Conservation (phyloP, 2,329 filamentous ascomycete species). For the Dactylella cylindrospora region DNA sequence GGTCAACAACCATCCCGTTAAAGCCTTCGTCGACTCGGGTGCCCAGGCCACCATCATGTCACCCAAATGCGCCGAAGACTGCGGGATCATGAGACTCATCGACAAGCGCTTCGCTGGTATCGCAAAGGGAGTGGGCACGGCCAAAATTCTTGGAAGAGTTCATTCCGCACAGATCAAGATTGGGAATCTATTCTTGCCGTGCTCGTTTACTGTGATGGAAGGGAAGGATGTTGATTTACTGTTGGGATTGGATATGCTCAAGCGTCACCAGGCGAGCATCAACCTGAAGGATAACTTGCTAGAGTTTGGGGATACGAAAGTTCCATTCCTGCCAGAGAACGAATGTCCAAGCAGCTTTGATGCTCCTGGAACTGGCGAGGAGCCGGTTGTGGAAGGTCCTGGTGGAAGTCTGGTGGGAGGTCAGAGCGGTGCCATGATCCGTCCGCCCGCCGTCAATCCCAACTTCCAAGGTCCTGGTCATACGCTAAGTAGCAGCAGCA, state of each 20-base stretch:
- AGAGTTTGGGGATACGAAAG: conserved; percentile 82
- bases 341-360: conserved; percentile 83
- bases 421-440: conserved; percentile 73
- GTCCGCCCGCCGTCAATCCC: conserved; percentile 52
- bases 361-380: conserved; percentile 71
- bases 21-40: conserved; percentile 94
- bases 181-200: conserved; percentile 80
- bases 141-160: conserved; percentile 89
- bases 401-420: conserved; percentile 87
- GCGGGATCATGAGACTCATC: conserved; percentile 93
- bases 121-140: conserved; percentile 89
- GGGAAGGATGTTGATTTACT: conserved; percentile 93
- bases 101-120: conserved; percentile 90
- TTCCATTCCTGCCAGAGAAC: conserved; percentile 85
- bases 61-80: conserved; percentile 82
- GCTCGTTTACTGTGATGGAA: conserved; percentile 99
- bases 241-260: conserved; percentile 93
- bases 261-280: conserved; percentile 89
- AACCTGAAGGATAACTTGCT: conserved; percentile 82
- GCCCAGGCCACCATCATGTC: conserved; percentile 99
- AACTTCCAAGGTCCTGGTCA: conserved; percentile 39
- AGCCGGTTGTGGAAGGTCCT: conserved; percentile 81
- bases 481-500: conserved; percentile 9
- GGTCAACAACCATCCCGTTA: conserved; percentile 88
- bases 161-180: conserved; percentile 95